Evolutionary conservation across 169 alveolate genomes (phyloP).

Genomic region (Cryptosporidium bovis): DNA sequence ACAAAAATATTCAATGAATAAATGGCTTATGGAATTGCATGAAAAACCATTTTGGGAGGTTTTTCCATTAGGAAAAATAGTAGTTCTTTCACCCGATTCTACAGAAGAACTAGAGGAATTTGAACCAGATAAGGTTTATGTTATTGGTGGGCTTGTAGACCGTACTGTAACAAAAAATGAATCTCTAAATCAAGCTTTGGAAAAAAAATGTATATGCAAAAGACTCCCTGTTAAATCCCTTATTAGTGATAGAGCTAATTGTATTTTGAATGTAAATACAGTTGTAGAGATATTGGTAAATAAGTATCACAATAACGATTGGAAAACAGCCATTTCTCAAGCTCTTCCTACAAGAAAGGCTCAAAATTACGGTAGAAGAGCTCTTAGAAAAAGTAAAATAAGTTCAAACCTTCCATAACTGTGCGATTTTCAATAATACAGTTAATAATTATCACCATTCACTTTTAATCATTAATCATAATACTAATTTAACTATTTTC

Average conservation of each 20-base stretch:
- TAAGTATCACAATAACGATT: conserved; percentile 73
- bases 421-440: too few species aligned
- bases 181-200: conserved; percentile 76
- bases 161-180: conserved; percentile 78
- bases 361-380: conserved; percentile 71
- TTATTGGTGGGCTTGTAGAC: conserved; percentile 79
- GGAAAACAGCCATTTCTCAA: conserved; percentile 65
- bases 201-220: conserved; percentile 72
- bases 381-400: conserved; percentile 5
- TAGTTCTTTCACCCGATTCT: conserved; percentile 80
- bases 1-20: conserved; percentile 76
- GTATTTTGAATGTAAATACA: conserved; percentile 79
- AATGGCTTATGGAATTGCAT: conserved; percentile 77
- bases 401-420: too few species aligned
- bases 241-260: conserved; percentile 75
- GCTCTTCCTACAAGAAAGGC: conserved; percentile 61
- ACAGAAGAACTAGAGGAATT: conserved; percentile 77
- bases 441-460: too few species aligned
- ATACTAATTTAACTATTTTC: too few species aligned
- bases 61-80: conserved; percentile 77
- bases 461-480: too few species aligned
- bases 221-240: conserved; percentile 76
- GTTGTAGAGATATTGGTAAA: conserved; percentile 78
- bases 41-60: conserved; percentile 78
- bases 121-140: conserved; percentile 77